Conservation (phyloP, 1,139 yeast genomes). For the Pichia sp. region DNA sequence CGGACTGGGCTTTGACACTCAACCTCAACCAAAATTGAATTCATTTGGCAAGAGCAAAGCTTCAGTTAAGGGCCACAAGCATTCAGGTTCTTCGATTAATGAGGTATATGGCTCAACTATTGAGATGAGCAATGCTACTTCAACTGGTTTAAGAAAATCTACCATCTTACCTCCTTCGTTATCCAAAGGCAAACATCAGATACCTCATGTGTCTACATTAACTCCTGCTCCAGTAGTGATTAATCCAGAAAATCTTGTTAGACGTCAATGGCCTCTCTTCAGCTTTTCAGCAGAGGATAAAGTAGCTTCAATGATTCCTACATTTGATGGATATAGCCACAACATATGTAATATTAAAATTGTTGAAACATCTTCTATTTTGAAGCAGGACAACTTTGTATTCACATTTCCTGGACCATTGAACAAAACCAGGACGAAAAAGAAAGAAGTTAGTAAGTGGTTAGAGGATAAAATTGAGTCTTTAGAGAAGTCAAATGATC, state of each 20-base stretch:
- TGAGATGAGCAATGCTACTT: constrained; percentile 25
- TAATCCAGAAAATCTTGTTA: constrained; percentile 30
- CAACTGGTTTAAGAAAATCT: constrained; percentile 19
- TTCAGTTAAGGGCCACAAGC: constrained; percentile 1
- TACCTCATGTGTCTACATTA: constrained; percentile 7
- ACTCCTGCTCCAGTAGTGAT: constrained; percentile 35
- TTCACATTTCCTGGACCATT: constrained; percentile 60
- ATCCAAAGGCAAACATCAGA: constrained; percentile 4
- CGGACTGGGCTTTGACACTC: background rate
- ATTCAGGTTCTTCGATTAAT: constrained; percentile 19
- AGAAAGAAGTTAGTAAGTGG: constrained; percentile 67
- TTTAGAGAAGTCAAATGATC: constrained; percentile 12
- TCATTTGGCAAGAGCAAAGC: constrained; percentile 3
- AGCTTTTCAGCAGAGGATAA: constrained; percentile 56
- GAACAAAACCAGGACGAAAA: constrained; percentile 49
- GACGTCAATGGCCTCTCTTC: constrained; percentile 74
- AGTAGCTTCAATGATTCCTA: constrained; percentile 44
- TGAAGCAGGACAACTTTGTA: constrained; percentile 26
- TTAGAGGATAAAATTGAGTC: constrained; percentile 34
- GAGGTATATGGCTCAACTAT: constrained; percentile 28
- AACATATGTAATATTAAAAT: constrained; percentile 29
- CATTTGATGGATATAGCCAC: constrained; percentile 31
- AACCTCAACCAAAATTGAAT: background rate
- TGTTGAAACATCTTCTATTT: constrained; percentile 33
- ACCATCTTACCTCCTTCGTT: constrained; percentile 24